Evolutionary conservation across 108 stramenopile genomes (phyloP).

Genomic region (Pseudonitzschia multiseries): DNA sequence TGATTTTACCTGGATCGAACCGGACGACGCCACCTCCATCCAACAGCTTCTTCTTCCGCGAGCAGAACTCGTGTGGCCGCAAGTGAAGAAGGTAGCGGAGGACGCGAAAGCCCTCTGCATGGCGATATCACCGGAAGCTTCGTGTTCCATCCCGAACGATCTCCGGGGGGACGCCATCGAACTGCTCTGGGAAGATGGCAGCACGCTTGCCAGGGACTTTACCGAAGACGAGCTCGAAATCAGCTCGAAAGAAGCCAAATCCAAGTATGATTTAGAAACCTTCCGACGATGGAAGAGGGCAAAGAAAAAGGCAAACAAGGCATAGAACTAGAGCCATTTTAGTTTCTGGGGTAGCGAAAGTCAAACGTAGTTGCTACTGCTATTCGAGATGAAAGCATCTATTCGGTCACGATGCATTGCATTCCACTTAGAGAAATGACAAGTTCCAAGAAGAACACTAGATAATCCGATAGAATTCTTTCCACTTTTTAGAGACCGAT

Average conservation of each 20-base stretch:
- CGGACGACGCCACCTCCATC: slow-evolving; percentile 48
- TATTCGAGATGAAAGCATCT: too few relatives aligned
- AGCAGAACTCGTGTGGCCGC: slow-evolving; percentile 27
- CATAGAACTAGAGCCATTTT: neutral
- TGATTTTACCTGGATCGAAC: slow-evolving; percentile 52
- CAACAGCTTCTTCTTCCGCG: slow-evolving; percentile 59
- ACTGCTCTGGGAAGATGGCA: slow-evolving; percentile 32
- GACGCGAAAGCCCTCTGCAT: slow-evolving; percentile 40
- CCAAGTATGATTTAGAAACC: slow-evolving; percentile 53
- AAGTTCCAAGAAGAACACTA: too few relatives aligned
- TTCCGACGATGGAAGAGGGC: slow-evolving; percentile 69
- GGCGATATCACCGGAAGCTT: slow-evolving; percentile 5
- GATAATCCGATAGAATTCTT: too few relatives aligned
- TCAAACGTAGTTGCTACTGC: neutral
- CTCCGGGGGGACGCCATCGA: slow-evolving; percentile 23
- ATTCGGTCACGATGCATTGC: too few relatives aligned
- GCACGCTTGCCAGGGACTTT: slow-evolving; percentile 29
- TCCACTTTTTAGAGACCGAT: too few relatives aligned
- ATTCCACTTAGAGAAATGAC: too few relatives aligned
- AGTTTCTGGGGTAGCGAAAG: neutral
- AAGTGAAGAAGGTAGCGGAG: slow-evolving; percentile 24
- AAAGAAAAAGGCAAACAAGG: slow-evolving; percentile 44
- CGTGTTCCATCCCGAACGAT: neutral
- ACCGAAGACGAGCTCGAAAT: slow-evolving; percentile 54
- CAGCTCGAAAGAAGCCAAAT: slow-evolving; percentile 61